Percentiles rank a stretch among this genome's conserved stretches.
Conservation (phyloP, 805 yeast species). For the Lachancea kluyveri region DNA sequence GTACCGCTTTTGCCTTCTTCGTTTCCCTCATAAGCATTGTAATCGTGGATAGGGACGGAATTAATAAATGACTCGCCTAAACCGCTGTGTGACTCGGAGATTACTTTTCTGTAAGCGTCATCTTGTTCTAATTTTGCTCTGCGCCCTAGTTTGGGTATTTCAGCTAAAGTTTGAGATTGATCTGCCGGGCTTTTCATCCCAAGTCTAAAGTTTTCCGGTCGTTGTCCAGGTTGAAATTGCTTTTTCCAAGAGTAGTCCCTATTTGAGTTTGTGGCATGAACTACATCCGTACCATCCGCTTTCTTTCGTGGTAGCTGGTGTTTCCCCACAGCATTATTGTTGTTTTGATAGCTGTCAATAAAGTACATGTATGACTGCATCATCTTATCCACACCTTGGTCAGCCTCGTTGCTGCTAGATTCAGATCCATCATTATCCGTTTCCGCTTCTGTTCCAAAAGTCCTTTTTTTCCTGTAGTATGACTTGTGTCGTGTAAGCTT, state of each 20-base stretch:
- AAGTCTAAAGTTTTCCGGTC: constrained; percentile 5
- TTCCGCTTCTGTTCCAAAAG: constrained; percentile 8
- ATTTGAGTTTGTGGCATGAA: constrained; percentile 5
- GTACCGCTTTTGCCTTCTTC: constrained; percentile 9
- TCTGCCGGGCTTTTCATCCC: too few relatives aligned
- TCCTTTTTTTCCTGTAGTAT: constrained; percentile 22
- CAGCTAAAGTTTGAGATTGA: too few relatives aligned
- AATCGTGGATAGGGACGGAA: constrained; percentile 25
- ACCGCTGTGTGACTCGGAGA: constrained; percentile 2
- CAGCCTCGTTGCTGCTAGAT: constrained; percentile 26
- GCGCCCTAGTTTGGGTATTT: too few relatives aligned
- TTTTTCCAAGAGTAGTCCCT: constrained; percentile 30
- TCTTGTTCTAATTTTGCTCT: too few relatives aligned
- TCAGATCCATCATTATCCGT: constrained; percentile 14
- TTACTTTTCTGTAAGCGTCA: neutral
- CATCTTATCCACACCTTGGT: constrained; percentile 71
- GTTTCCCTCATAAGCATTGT: constrained; percentile 6
- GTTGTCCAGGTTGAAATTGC: constrained; percentile 29
- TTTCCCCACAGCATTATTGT: constrained; percentile 32
- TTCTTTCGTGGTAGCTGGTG: constrained; percentile 22
- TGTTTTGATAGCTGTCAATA: constrained; percentile 70
- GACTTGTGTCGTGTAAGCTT: constrained; percentile 23
- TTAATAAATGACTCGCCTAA: constrained; percentile 42
- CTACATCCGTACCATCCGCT: constrained; percentile 3
- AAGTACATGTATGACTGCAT: constrained; percentile 84